These are phyloP conservation scores for Xylaria sp. DNA, from an alignment of 2,329 filamentous ascomycete genomes.

Conservation along the genomic window DNA sequence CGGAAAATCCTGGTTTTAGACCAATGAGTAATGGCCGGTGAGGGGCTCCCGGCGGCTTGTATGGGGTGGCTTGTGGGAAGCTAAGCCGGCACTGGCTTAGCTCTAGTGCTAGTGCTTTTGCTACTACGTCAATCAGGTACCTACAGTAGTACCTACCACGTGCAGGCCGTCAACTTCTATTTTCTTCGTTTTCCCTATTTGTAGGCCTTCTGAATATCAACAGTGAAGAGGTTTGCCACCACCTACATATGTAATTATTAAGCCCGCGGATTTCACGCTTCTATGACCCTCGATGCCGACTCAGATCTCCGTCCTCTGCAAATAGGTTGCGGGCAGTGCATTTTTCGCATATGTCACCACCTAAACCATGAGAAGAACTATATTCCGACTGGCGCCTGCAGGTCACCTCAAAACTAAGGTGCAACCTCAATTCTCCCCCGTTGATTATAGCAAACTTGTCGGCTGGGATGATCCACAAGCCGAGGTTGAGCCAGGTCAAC, in stretches of 20 bases:
- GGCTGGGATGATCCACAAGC: neutral
- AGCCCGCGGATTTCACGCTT: conserved; percentile 6
- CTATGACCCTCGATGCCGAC: neutral
- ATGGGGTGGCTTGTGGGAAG: neutral
- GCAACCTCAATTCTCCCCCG: neutral
- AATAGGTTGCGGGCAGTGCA: conserved; percentile 26
- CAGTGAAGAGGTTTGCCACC: neutral
- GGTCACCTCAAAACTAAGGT: neutral
- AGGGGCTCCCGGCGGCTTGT: neutral
- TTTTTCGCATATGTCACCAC: conserved; percentile 5
- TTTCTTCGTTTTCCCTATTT: too few relatives aligned
- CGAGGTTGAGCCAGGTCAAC: conserved; percentile 35
- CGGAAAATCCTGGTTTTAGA: conserved; percentile 32
- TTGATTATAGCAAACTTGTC: neutral
- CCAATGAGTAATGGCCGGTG: conserved; percentile 38
- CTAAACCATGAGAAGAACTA: conserved; percentile 42
- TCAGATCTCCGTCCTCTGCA: neutral
- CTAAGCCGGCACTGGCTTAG: neutral
- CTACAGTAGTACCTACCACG: too few relatives aligned
- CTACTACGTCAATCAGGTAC: too few relatives aligned
- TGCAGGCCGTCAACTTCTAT: too few relatives aligned
- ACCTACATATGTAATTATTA: neutral
- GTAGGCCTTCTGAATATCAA: too few relatives aligned
- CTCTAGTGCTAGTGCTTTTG: neutral
- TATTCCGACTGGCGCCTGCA: conserved; percentile 24